phyloP scores from a whole-genome alignment of 768 basidiomycete genomes.

The Suillus paluster region DNA sequence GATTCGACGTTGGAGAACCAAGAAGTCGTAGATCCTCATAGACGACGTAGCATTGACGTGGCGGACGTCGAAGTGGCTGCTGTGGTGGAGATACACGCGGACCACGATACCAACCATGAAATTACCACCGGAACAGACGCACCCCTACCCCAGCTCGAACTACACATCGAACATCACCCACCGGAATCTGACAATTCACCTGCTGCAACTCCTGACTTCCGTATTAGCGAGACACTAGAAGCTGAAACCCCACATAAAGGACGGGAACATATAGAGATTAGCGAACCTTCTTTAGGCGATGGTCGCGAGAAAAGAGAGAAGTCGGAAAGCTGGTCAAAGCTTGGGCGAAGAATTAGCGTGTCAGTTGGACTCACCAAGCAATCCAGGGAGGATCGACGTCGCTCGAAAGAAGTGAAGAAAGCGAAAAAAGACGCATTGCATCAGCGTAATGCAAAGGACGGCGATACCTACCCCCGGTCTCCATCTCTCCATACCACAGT shows the following conservation, averaged over 20 bases:
- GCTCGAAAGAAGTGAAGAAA: constrained; percentile 40
- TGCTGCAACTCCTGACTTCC: constrained; percentile 25
- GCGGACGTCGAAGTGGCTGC: constrained; percentile 38
- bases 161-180: neutral
- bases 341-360: constrained; percentile 66
- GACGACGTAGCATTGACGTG: constrained; percentile 39
- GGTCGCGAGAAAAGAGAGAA: constrained; percentile 44
- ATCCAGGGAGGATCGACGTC: constrained; percentile 30
- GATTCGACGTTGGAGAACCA: constrained; percentile 38
- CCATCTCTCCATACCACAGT: constrained; percentile 16
- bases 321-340: constrained; percentile 61
- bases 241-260: neutral
- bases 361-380: constrained; percentile 50
- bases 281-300: constrained; percentile 37
- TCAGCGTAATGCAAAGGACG: constrained; percentile 36
- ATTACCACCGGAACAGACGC: neutral
- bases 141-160: constrained; percentile 38
- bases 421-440: constrained; percentile 31
- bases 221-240: neutral
- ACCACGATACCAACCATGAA: neutral
- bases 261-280: constrained; percentile 9
- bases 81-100: neutral
- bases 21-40: constrained; percentile 23
- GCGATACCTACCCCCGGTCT: constrained; percentile 7
- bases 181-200: neutral